Evolutionary conservation across 2,329 filamentous ascomycete genomes (phyloP).

Genomic region (Fusarium poae): DNA sequence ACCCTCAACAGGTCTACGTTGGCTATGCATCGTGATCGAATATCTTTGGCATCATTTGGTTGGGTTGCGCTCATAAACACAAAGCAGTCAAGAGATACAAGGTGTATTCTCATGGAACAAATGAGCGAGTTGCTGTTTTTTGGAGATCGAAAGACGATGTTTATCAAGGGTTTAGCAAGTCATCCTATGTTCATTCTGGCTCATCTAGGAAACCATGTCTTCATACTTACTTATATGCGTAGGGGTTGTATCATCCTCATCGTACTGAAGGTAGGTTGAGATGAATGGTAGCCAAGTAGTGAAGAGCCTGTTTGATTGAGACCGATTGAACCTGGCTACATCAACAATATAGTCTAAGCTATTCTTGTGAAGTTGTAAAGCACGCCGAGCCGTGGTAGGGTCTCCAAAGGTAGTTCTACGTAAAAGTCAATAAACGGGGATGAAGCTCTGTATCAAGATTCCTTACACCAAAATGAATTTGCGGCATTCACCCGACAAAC

Average conservation of each 20-base stretch:
- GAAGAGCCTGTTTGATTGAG: not conserved
- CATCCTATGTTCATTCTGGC: accelerated
- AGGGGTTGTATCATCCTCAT: not conserved
- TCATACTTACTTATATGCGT: not conserved
- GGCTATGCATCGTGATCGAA: not conserved
- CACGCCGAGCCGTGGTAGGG: not conserved
- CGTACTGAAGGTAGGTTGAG: not conserved
- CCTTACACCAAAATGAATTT: not conserved
- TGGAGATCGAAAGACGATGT: not conserved
- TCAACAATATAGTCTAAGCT: not conserved
- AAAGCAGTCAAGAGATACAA: not conserved
- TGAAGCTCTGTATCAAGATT: accelerated
- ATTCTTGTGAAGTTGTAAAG: not conserved
- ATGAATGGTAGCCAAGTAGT: not conserved
- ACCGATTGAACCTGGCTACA: not conserved
- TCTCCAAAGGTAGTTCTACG: not conserved
- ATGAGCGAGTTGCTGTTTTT: not conserved
- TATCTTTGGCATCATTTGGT: not conserved
- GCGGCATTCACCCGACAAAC: not conserved
- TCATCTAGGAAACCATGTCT: accelerated
- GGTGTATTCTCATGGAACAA: not conserved
- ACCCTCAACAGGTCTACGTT: not conserved
- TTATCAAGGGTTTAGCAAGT: not conserved
- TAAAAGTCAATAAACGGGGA: not conserved
- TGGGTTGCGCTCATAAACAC: not conserved